phyloP scores from a whole-genome alignment of 129 eudicot genomes.

The Rutidosis leptorrhynchoides region DNA sequence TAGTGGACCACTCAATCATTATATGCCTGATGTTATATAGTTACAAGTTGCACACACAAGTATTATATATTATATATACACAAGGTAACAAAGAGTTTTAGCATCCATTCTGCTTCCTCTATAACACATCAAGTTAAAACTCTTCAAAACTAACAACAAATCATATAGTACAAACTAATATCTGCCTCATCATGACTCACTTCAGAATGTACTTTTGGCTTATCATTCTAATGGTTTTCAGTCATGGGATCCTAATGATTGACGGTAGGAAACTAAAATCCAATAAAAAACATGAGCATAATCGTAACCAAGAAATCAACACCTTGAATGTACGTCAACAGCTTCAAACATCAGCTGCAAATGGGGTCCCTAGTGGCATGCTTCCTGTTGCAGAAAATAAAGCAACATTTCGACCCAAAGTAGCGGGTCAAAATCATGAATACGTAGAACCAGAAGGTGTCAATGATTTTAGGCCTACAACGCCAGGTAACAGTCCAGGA shows the following conservation, averaged over 20 bases:
- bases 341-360: conserved; percentile 28
- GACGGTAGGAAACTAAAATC: conserved; percentile 43
- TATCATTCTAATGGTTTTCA: conserved; percentile 27
- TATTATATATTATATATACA: too few species aligned
- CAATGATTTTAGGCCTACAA: conserved; percentile 55
- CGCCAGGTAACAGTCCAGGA: conserved; percentile 80
- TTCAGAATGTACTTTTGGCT: conserved; percentile 17
- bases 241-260: conserved; percentile 24
- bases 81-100: too few species aligned
- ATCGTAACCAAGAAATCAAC: too few species aligned
- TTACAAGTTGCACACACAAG: too few species aligned
- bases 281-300: conserved; percentile 17
- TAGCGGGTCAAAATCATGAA: conserved; percentile 13
- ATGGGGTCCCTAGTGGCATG: conserved; percentile 30
- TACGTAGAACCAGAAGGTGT: conserved; percentile 31
- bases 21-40: too few species aligned
- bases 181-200: conserved; percentile 33
- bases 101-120: too few species aligned
- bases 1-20: conserved; percentile 9
- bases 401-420: too few species aligned
- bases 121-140: too few species aligned
- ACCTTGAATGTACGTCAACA: too few species aligned
- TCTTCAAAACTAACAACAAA: too few species aligned
- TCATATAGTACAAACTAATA: neutral
- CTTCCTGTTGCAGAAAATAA: conserved; percentile 17